phyloP scores from a whole-genome alignment of 2,329 filamentous ascomycete genomes.

The Fusarium oligoseptatum region DNA sequence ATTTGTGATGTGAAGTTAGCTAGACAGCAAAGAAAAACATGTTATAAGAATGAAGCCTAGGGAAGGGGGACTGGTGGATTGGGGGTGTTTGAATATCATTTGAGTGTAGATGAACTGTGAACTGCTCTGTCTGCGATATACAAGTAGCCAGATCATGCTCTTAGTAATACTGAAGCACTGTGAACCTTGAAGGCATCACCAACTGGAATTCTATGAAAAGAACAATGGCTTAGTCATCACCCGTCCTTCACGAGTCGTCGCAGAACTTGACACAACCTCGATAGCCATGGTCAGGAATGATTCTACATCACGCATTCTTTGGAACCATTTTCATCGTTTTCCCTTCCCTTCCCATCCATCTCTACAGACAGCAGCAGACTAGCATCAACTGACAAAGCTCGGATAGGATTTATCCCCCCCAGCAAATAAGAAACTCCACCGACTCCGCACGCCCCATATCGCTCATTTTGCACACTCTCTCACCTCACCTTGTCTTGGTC shows the following conservation, averaged over 20 bases:
- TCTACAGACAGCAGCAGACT: neutral
- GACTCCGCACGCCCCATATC: slow-evolving; percentile 40
- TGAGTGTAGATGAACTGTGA: neutral
- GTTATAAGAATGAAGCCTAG: neutral
- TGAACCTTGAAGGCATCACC: slow-evolving; percentile 20
- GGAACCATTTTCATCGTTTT: neutral
- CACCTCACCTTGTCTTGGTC: neutral
- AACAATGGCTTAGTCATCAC: slow-evolving; percentile 37
- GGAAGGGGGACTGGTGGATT: neutral
- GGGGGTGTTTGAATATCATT: neutral
- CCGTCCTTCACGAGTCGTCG: slow-evolving; percentile 13
- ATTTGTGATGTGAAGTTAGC: slow-evolving; percentile 37
- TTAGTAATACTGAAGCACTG: neutral
- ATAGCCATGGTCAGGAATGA: slow-evolving; percentile 18
- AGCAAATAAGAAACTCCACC: slow-evolving; percentile 24
- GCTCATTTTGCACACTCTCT: neutral
- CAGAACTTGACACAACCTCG: slow-evolving; percentile 27
- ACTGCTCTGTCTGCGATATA: too few relatives aligned
- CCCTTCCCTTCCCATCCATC: neutral
- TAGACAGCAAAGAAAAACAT: slow-evolving; percentile 46
- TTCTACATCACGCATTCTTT: neutral
- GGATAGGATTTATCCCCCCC: slow-evolving; percentile 14
- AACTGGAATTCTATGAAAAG: slow-evolving; percentile 3
- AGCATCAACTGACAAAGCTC: slow-evolving; percentile 1
- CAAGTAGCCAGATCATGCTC: neutral